Base-by-base conservation (phyloP, 768 basidiomycete species). In the Xanthoconium purpureum region DNA sequence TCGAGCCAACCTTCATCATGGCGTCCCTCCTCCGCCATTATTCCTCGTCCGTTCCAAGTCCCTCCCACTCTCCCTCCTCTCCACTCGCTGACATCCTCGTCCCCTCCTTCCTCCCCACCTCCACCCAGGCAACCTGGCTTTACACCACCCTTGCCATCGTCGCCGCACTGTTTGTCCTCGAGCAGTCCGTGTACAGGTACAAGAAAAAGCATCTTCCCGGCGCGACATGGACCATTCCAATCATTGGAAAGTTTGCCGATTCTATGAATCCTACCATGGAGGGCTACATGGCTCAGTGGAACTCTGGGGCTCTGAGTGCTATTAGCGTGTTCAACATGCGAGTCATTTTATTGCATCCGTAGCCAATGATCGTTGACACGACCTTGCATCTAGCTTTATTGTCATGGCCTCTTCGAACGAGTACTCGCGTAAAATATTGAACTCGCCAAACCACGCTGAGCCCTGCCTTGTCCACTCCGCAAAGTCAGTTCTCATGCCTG, bases 321-420 rank as follows among this genome's bases (percentile, higher is more conserved):
- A 76, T 96, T 55, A 94, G 91, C 69, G 97, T 99, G 5, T 99
- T 99, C 78, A 96, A 99, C 75, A 98, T 99, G 97, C 92, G 59
- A 63, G 88, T 74, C 53, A 3, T 35, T 17, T 36, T 39, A 14
- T 42, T 32, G 20, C 9, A 6, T 39, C 14, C 6, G 13, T 18
- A 15, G n/a, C 37, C 18, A 45, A 36, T 50, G 17, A 5, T 20
- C 17, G 14, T 44, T 66, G 50, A 66, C 40, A 52, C 61, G 45
- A 38, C 47, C 14, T 20, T 24, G n/a, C 28, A 36, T n/a, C 35
- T 68, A 99, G 97, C 64, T 98, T 98, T 74, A 98, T 99, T 68
- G 97, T 99, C 66, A 95, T 98, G 84, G 94, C 94, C 24, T 91
- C 96, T 9, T 87, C 91, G 4, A 98, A 94, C 65, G 88, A 96